Evolutionary conservation across 129 eudicot species (phyloP).

Genomic region (Arctium minus): DNA sequence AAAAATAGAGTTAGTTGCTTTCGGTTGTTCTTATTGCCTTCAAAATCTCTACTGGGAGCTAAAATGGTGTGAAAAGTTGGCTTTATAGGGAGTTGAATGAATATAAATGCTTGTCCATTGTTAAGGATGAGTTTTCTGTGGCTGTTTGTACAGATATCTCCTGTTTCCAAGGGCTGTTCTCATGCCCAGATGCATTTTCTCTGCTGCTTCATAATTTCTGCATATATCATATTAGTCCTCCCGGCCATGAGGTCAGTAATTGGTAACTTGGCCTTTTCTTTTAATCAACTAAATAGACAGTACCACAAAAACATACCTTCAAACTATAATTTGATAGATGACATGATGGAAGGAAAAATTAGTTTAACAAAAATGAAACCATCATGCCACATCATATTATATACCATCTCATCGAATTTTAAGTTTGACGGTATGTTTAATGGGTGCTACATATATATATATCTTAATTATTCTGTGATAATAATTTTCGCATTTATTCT

Average conservation of each 20-base stretch:
- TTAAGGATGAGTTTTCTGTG: not conserved
- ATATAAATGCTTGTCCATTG: not conserved
- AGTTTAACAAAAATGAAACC: not conserved
- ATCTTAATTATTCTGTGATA: not conserved
- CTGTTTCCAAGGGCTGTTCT: conserved; percentile 86
- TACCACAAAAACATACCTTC: not conserved
- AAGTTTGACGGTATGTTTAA: not conserved
- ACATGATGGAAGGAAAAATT: not conserved
- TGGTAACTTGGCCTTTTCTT: not conserved
- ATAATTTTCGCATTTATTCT: not conserved
- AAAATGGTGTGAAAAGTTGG: not conserved
- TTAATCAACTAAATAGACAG: not conserved
- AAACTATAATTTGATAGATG: not conserved
- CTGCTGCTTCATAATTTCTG: conserved; percentile 86
- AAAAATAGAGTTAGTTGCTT: not conserved
- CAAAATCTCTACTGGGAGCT: not conserved
- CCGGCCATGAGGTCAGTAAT: conserved; percentile 90
- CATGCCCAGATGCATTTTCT: conserved; percentile 87
- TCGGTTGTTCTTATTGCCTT: not conserved
- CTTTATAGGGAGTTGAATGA: conserved; percentile 1
- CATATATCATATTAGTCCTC: conserved; percentile 88
- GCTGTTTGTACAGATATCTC: conserved; percentile 68
- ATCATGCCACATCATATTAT: not conserved
- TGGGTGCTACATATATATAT: not conserved
- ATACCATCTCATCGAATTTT: not conserved